Conservation (phyloP, 768 basidiomycete genomes). For the Chalciporus pseudorubinellus region DNA sequence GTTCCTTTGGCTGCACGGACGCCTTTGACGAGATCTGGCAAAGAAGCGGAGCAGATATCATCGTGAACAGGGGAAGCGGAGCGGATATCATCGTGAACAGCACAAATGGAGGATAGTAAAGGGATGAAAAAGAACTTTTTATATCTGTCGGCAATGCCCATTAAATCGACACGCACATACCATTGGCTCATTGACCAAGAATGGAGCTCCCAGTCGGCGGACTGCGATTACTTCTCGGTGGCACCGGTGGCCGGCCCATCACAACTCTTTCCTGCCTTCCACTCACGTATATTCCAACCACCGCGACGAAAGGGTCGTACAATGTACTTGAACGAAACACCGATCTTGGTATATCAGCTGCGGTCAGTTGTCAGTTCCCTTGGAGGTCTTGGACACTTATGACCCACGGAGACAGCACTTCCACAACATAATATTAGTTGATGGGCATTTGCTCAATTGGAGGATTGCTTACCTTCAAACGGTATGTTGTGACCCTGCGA, state of each 20-base stretch:
- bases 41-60: too few species aligned
- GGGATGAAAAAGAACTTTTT: too few species aligned
- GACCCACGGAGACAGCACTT: too few species aligned
- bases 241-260: neutral
- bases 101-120: too few species aligned
- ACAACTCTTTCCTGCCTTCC: neutral
- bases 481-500: neutral
- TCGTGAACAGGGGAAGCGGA: too few species aligned
- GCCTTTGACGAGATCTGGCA: too few species aligned
- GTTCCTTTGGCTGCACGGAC: too few species aligned
- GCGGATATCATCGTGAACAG: too few species aligned
- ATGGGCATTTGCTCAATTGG: neutral
- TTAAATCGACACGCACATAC: too few species aligned
- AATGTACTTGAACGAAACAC: neutral
- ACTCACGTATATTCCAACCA: neutral
- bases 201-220: conserved; percentile 1
- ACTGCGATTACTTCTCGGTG: conserved; percentile 1
- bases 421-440: neutral
- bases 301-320: neutral
- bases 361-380: too few species aligned
- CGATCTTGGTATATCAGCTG: neutral
- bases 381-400: too few species aligned
- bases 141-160: too few species aligned
- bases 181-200: neutral
- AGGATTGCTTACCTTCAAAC: neutral